Evolutionary conservation across 352 stramenopile species (phyloP), one percentile per base, ranked within the genome.

Genomic region (Phytophthora europaea): DNA sequence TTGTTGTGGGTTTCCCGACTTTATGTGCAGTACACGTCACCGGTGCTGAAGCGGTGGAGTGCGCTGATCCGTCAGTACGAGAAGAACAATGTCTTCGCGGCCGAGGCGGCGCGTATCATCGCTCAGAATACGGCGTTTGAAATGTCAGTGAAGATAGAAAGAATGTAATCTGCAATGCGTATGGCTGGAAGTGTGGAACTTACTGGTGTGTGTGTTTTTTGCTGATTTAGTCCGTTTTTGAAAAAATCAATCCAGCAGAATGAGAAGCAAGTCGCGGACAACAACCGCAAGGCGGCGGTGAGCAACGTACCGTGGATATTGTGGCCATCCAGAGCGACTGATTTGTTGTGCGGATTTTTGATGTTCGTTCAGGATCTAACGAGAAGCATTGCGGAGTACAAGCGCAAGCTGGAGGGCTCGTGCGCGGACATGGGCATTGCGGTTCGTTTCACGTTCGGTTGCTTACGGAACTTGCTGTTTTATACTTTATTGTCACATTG

Each of bases 191-290:
- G 6, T 40, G 6, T 52, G 34, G 5, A 36, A 28, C 55, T 33
- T 34, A 52, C 13, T 58, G n/a, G 5, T 50, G n/a, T 66, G 12
- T 51, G 12, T 57, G n/a, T 65, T 53, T 47, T 51, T 31, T 3
- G 57, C 20, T 6, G 57, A n/a, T 65, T 28, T 52, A 95, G 88
- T 67, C 88, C 88, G 22, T 92, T 92, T 28, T 61, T 93, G 54
- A 93, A 89, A 54, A 94, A 91, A 45, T 81, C 80, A 18, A 93
- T 94, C 36, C 78, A 91, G 67, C 84, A 93, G 65, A 91, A 95
- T 53, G 87, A 95, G 20, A 95, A 95, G 58, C 85, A 94, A 61
- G 77, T 93, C 16, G 81, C 78, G 33, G 85, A 95, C 76, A 93
- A 93, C 67, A 93, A 93, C 57, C 81, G 85, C 64, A 95, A 95